phyloP scores from a whole-genome alignment of 1,284 basidiomycete genomes.

The Papiliotrema terrestris region DNA sequence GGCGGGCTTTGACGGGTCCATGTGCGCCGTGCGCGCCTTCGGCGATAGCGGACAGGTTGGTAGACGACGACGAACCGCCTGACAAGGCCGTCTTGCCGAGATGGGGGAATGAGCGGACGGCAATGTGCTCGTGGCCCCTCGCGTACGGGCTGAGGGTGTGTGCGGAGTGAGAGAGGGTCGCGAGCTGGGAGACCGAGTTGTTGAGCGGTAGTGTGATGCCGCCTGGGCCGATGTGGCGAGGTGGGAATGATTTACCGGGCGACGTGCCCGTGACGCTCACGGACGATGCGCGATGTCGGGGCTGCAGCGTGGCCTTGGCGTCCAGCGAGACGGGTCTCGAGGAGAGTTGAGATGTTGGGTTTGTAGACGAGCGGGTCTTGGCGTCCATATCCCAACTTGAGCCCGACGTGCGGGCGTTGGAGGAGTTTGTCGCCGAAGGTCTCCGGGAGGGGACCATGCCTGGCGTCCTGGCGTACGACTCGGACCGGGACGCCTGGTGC shows the following conservation, averaged over 20 bases:
- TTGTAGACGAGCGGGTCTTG: constrained; percentile 21
- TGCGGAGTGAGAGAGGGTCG: constrained; percentile 76
- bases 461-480: constrained; percentile 9
- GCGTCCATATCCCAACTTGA: constrained; percentile 29
- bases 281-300: constrained; percentile 13
- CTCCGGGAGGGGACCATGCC: constrained; percentile 1
- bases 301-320: constrained; percentile 10
- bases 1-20: constrained; percentile 61
- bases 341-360: constrained; percentile 27
- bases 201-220: constrained; percentile 69
- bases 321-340: constrained; percentile 23
- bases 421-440: constrained; percentile 9
- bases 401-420: constrained; percentile 17
- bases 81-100: constrained; percentile 50
- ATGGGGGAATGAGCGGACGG: constrained; percentile 77
- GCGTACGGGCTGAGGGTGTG: constrained; percentile 90
- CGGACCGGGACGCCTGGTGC: constrained; percentile 11
- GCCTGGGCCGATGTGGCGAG: constrained; percentile 27
- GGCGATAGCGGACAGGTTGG: not conserved
- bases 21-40: constrained; percentile 7
- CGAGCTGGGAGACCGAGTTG: constrained; percentile 73
- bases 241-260: constrained; percentile 30
- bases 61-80: constrained; percentile 26
- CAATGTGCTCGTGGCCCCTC: constrained; percentile 79
- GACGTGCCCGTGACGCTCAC: constrained; percentile 15